Evolutionary conservation across 2,329 filamentous ascomycete species (phyloP).

Genomic region (Blastomyces gilchristii): DNA sequence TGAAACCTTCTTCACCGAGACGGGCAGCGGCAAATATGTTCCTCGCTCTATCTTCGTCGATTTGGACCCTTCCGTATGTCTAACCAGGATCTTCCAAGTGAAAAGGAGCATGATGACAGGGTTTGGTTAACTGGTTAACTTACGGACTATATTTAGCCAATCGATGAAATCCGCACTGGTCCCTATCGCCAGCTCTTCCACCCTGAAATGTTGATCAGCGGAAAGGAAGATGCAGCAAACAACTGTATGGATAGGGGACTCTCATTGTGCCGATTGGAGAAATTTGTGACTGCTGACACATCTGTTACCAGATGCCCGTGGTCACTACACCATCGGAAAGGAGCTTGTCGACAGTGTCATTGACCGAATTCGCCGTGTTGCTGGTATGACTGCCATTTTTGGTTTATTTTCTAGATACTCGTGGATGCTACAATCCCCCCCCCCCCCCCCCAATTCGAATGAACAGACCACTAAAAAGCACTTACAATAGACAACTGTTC

Average conservation of each 20-base stretch:
- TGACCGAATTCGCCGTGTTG: conserved; percentile 54
- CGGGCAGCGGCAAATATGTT: conserved; percentile 55
- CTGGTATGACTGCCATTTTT: conserved; percentile 36
- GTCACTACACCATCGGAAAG: conserved; percentile 60
- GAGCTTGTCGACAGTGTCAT: conserved; percentile 55
- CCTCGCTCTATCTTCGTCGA: conserved; percentile 59
- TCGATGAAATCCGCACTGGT: conserved; percentile 58
- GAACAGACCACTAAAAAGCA: conserved; percentile 13
- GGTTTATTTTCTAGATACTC: not conserved
- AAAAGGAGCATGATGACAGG: not conserved
- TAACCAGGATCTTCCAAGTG: not conserved
- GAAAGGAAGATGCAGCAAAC: conserved; percentile 60
- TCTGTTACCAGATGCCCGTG: conserved; percentile 46
- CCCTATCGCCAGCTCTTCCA: conserved; percentile 55
- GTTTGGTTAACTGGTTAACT: conserved; percentile 7
- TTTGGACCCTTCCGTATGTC: conserved; percentile 51
- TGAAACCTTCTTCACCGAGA: conserved; percentile 59
- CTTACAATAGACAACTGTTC: conserved; percentile 49
- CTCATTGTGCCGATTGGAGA: too few relatives aligned
- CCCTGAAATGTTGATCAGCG: conserved; percentile 55
- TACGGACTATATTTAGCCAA: conserved; percentile 39
- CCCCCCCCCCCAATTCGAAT: too few relatives aligned
- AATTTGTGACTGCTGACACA: conserved; percentile 1
- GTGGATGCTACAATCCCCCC: not conserved
- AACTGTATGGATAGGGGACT: conserved; percentile 42